Conservation (phyloP, 148 eudicot species). For the Chenopodium album region DNA sequence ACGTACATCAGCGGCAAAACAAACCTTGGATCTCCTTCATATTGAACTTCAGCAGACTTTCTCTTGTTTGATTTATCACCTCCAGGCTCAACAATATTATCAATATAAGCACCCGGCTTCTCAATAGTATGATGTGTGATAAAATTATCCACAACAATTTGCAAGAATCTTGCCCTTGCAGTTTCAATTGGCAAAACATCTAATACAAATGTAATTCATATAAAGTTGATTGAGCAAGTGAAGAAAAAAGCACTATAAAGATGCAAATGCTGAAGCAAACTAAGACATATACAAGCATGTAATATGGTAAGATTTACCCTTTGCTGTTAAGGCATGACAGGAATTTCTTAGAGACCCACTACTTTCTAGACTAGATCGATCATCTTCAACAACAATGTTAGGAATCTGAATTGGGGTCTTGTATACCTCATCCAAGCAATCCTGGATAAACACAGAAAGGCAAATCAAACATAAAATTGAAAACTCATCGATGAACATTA, state of each 20-base stretch:
- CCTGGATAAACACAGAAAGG: constrained; percentile 41
- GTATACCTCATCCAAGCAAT: constrained; percentile 73
- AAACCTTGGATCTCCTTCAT: constrained; percentile 83
- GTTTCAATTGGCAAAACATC: constrained; percentile 84
- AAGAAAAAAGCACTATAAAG: not conserved
- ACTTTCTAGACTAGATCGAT: constrained; percentile 69
- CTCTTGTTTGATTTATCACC: constrained; percentile 79
- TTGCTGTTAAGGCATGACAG: constrained; percentile 42
- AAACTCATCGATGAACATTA: not conserved
- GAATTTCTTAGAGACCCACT: constrained; percentile 55
- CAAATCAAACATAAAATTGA: not conserved
- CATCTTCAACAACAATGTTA: constrained; percentile 64
- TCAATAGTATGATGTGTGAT: constrained; percentile 56
- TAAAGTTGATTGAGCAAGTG: not conserved
- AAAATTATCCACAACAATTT: constrained; percentile 74
- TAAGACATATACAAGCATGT: not conserved
- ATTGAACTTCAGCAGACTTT: constrained; percentile 54
- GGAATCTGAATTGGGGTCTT: constrained; percentile 53
- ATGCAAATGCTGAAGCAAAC: not conserved
- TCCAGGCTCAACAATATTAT: constrained; percentile 42
- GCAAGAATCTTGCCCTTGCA: constrained; percentile 81
- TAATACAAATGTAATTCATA: constrained; percentile 27
- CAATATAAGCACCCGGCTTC: constrained; percentile 50
- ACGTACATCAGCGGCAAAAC: constrained; percentile 93
- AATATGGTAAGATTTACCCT: constrained; percentile 43